phyloP scores from a whole-genome alignment of 2,329 filamentous ascomycete genomes.

The Fusarium tupiense region DNA sequence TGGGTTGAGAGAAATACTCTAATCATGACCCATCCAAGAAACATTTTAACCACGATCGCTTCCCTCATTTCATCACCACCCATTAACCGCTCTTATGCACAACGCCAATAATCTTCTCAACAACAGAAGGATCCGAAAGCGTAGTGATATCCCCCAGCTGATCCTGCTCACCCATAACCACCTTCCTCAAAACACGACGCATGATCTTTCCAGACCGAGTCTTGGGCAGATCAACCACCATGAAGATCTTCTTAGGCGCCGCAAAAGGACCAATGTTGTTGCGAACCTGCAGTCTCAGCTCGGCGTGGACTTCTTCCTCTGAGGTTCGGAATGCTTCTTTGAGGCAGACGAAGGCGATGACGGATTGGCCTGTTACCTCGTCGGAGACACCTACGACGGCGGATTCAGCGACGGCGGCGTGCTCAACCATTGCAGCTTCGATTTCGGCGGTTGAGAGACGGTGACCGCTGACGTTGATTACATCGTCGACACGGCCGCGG shows the following conservation, averaged over 20 bases:
- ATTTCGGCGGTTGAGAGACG: conserved; percentile 96
- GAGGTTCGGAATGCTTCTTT: conserved; percentile 62
- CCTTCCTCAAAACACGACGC: conserved; percentile 92
- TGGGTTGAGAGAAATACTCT: background rate
- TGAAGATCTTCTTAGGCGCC: conserved; percentile 86
- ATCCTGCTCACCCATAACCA: conserved; percentile 91
- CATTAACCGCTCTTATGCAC: conserved; percentile 16
- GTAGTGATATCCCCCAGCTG: conserved; percentile 90
- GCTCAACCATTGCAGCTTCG: conserved; percentile 91
- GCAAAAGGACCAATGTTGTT: conserved; percentile 95
- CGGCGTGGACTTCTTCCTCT: conserved; percentile 79
- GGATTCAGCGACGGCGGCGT: conserved; percentile 84
- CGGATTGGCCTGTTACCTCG: conserved; percentile 90
- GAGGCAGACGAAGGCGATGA: conserved; percentile 90
- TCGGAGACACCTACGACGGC: conserved; percentile 90
- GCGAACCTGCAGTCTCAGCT: conserved; percentile 87
- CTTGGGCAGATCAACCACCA: conserved; percentile 91
- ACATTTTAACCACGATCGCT: background rate
- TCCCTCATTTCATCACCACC: background rate
- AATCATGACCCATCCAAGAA: background rate
- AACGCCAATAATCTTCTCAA: conserved; percentile 80
- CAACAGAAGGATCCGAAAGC: conserved; percentile 86
- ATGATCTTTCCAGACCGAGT: conserved; percentile 97
- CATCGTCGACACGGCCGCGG: conserved; percentile 92
- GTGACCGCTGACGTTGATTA: conserved; percentile 95